These are phyloP conservation scores for Lunasporangiospora selenospora DNA, from an alignment of 192 early-diverging fungal species.

Conservation along the genomic window DNA sequence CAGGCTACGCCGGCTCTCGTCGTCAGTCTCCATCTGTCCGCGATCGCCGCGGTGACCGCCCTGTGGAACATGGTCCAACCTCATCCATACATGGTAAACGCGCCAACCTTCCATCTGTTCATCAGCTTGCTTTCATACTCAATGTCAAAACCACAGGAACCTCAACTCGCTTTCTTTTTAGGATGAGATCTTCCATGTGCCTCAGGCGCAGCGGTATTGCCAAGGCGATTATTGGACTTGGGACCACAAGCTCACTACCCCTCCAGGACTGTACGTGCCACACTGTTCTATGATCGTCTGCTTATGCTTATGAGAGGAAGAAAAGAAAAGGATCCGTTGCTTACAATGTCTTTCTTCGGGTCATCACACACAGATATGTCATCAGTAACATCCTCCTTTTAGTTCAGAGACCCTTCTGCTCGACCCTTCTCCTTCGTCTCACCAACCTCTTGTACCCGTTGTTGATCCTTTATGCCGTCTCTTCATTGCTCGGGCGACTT, in stretches of 20 bases:
- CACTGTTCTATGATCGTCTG: neutral
- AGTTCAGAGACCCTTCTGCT: slow-evolving; percentile 35
- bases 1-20: slow-evolving; percentile 5
- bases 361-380: slow-evolving; percentile 20
- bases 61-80: slow-evolving; percentile 32
- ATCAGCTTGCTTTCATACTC: neutral
- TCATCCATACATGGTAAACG: slow-evolving; percentile 63
- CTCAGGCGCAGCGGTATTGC: slow-evolving; percentile 91
- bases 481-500: slow-evolving; percentile 43
- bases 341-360: neutral
- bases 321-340: neutral
- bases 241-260: slow-evolving; percentile 98
- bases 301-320: neutral
- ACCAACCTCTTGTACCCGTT: slow-evolving; percentile 75
- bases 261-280: slow-evolving; percentile 88
- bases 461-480: slow-evolving; percentile 55
- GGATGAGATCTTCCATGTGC: slow-evolving; percentile 97
- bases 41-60: slow-evolving; percentile 4
- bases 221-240: slow-evolving; percentile 69
- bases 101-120: neutral
- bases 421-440: slow-evolving; percentile 55
- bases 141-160: neutral
- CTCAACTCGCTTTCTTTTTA: slow-evolving; percentile 23
- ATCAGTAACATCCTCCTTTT: slow-evolving; percentile 32
- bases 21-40: slow-evolving; percentile 21